Evolutionary conservation across 2,329 filamentous ascomycete genomes (phyloP), one percentile per base, ranked within the genome.

Genomic region (Colletotrichum euphorbiae): DNA sequence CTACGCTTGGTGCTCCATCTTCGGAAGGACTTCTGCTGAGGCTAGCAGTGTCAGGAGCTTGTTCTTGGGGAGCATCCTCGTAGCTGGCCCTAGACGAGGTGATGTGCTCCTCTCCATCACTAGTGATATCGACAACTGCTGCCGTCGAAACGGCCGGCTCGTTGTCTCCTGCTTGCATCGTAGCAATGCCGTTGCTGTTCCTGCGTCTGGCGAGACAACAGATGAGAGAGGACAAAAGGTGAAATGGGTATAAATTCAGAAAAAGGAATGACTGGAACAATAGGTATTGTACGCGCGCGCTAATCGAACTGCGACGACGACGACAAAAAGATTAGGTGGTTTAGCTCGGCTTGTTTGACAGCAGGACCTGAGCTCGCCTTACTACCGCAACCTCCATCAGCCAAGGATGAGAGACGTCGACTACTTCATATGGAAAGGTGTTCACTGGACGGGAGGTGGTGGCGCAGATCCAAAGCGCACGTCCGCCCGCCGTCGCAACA

Each of bases 401-500:
- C 12, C 42, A 21, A 15, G 21, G 36, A 52, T 12, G 56, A 48
- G 65, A 42, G 56, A 51, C 17, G 55, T 51, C 66, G 55, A 60
- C 61, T 69, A 60, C 61, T 69, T 69, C 66, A 69, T 68, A 69
- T 69, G 66, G 55, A 66, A 69, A 66, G 61, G 61, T 50, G 33
- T 40, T 65, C 46, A 43, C 66, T 55, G 54, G 45, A 28, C 51
- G 12, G 45, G 38, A 31, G 58, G 36, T 40, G 46, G 13, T 21
- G 31, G 62, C 46, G 61, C 61, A 63, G 54, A 54, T 68, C 33
- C 55, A 52, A 59, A 54, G 61, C 54, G 66, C 66, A 69, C 66
- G 66, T 42, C 42, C 55, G 33, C 54, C 61, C 52, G 33, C 46
- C 66, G 48, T 69, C 66, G 66, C 66, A 69, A 65, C 66, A 69